Base-by-base conservation (phyloP, 345 rosid genomes). In the Mallotus nudiflorus region DNA sequence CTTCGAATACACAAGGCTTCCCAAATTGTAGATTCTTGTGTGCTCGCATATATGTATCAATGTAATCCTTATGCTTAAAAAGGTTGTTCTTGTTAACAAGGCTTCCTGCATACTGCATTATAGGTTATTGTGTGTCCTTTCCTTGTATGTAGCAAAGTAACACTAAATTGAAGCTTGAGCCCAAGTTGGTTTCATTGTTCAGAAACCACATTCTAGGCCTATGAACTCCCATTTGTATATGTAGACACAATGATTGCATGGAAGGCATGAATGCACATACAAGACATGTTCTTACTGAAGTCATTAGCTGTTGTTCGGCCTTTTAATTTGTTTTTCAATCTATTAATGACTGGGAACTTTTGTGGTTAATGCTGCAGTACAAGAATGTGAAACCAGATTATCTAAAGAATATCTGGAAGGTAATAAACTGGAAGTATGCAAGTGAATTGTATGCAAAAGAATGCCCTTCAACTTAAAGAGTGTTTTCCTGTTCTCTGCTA, bases 381-480 rank as follows among this genome's bases (percentile, higher is more conserved):
- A 91, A 91, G 85, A 91, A 91, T 64, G 97, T 85, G 49, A 87
- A 89, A 66, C 92, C 97, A 0, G 95, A 91, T 39, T 95, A 92
- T 77, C 81, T 89, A 73, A 95, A 95, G 90, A 92, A 90, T 83
- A 85, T 95, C 49, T 95, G 99, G 99, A 90, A 84, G 66, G 95
- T 94, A 48, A 80, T 95, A 59, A 88, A 90, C 85, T 95, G 99
- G 98, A 90, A 90, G 69, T 87, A 88, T 77, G 97, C 96, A 0
- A 76, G 86, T 63, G 84, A 85, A 31, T 77, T 86, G 63, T 92
- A 88, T 25, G 85, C 83, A 9, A 86, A 84, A 72, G 91, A 88
- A 78, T 74, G 73, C 79, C 68, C 83, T 40, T 82, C 78, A 84
- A 76, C 71, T 71, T 11, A 45, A n/a, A n/a, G 70, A 63, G 62